A percentile compares a stretch with the other conserved stretches of the same genome.
These are phyloP conservation scores for Clarireedia paspali DNA, from an alignment of 2,329 filamentous ascomycete genomes.

Conservation along the genomic window DNA sequence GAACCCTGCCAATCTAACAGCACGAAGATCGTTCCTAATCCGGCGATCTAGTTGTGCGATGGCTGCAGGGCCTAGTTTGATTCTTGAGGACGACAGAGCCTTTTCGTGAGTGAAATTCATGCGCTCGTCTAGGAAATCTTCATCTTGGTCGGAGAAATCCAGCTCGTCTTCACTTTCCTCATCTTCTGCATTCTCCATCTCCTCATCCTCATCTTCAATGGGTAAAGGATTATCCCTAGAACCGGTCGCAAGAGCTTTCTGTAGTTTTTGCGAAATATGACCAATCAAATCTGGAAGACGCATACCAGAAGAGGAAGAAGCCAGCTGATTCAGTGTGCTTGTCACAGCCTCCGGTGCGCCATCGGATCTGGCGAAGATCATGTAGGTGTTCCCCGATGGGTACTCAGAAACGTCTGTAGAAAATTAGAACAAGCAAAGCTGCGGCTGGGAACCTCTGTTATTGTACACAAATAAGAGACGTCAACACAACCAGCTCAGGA, in stretches of 20 bases:
- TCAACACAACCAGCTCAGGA: neutral
- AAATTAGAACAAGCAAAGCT: neutral
- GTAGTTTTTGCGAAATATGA: conserved; percentile 21
- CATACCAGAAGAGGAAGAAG: conserved; percentile 16
- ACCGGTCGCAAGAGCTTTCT: conserved; percentile 16
- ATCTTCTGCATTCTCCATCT: conserved; percentile 20
- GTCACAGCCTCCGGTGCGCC: conserved; percentile 36
- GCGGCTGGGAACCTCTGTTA: neutral
- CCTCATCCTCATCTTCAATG: conserved; percentile 29
- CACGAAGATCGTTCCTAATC: conserved; percentile 54
- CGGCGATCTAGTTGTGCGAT: conserved; percentile 23
- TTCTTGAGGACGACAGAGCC: neutral
- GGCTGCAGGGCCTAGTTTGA: conserved; percentile 11
- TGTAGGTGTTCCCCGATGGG: conserved; percentile 35
- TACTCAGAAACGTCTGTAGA: conserved; percentile 49
- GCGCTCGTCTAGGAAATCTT: conserved; percentile 21
- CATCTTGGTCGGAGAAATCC: conserved; percentile 11
- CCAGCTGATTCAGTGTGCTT: conserved; percentile 25
- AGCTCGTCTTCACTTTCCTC: conserved; percentile 20
- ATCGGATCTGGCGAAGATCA: conserved; percentile 45
- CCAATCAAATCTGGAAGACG: conserved; percentile 20
- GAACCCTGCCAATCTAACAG: conserved; percentile 58
- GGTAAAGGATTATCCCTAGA: conserved; percentile 18
- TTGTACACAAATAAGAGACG: neutral
- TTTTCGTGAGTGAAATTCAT: neutral